Evolutionary conservation across 2,329 filamentous ascomycete species (phyloP), one percentile per base, ranked within the genome.

Genomic region (Phoma herbarum): DNA sequence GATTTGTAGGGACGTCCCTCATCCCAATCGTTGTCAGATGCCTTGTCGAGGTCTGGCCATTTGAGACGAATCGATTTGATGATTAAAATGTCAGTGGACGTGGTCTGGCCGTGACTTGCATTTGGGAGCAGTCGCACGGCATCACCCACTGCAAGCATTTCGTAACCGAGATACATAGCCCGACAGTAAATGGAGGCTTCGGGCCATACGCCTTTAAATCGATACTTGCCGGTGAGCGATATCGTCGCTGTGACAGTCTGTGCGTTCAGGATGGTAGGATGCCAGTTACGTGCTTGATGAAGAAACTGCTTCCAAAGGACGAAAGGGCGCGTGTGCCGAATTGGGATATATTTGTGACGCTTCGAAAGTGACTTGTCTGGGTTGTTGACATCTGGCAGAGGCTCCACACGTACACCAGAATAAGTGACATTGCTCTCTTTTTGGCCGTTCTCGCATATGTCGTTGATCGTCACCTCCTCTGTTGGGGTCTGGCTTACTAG

Each of bases 341-440:
- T 61, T 0, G 81, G 80, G 2, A 88, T 77, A 61, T 87, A 87
- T 57, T 79, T 83, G 65, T 85, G 83, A 56, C 84, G 83, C 54
- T 82, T 80, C 0, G 83, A 85, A 2, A 80, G 74, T 6, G 77
- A 75, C 65, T 88, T 88, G 63, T 84, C 78, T 0, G 43, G 57
- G 16, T 78, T 75, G 61, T 84, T 81, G 0, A 83, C 81, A 59
- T 85, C 74, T 0, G 85, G 80, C 12, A 87, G 72, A 0, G 83
- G 84, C 63, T 88, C 86, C 1, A 88, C 77, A 0, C 86, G 82
- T 56, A 86, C 84, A 0, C 85, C 85, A 25, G 82, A 81, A 57
- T 81, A 81, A 52, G 80, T 83, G 12, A 86, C 70, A 12, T 74
- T 78, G 31, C 67, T 75, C 33, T 74, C 65, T 45, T 82, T 80